Evolutionary conservation across 2,329 filamentous ascomycete genomes (phyloP).

Genomic region (Orbilia ellipsospora): DNA sequence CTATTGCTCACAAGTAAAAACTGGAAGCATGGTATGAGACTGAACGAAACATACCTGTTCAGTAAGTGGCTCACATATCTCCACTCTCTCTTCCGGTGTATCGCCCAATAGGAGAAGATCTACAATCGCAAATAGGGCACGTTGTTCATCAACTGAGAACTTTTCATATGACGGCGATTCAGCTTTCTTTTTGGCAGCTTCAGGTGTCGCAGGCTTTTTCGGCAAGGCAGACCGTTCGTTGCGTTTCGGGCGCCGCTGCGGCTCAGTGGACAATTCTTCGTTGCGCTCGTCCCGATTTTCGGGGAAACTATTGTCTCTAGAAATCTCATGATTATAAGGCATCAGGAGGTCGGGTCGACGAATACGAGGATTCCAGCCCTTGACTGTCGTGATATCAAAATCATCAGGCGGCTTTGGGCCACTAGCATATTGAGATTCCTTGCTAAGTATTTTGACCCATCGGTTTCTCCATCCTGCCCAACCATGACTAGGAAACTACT

Average conservation of each 20-base stretch:
- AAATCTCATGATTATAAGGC: too few relatives aligned
- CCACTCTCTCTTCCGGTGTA: slow-evolving; percentile 28
- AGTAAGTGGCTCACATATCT: slow-evolving; percentile 24
- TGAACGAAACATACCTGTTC: slow-evolving; percentile 22
- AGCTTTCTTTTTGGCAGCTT: background rate
- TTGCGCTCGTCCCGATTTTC: background rate
- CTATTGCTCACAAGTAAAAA: too few relatives aligned
- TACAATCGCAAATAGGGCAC: slow-evolving; percentile 20
- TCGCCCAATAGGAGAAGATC: slow-evolving; percentile 29
- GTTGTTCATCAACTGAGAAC: slow-evolving; percentile 22
- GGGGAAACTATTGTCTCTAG: background rate
- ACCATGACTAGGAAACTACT: slow-evolving; percentile 55
- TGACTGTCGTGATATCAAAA: slow-evolving; percentile 42
- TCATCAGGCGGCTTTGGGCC: slow-evolving; percentile 19
- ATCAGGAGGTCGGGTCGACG: slow-evolving; percentile 8
- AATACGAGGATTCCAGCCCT: slow-evolving; percentile 39
- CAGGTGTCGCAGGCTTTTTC: background rate
- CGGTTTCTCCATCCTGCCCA: slow-evolving; percentile 57
- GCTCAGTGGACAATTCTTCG: background rate
- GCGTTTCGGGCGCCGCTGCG: too few relatives aligned
- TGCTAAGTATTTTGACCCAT: slow-evolving; percentile 56
- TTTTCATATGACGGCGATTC: background rate
- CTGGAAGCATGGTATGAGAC: too few relatives aligned
- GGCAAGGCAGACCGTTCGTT: too few relatives aligned
- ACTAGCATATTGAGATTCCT: slow-evolving; percentile 16